Base-by-base conservation (phyloP, 108 stramenopile genomes). In the Nitzschia sp. region DNA sequence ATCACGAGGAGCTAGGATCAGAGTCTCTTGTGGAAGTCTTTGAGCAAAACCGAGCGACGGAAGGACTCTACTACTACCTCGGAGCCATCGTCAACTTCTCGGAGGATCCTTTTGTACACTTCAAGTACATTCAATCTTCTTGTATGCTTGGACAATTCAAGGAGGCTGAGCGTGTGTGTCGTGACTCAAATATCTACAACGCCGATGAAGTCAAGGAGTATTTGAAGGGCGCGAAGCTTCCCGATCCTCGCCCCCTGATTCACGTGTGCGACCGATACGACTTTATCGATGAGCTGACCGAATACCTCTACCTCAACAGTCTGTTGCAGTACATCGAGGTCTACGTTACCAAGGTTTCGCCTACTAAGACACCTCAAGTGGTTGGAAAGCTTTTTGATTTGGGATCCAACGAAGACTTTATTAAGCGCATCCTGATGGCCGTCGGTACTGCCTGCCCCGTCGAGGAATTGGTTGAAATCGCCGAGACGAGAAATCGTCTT, bases 191-290 rank as follows among this genome's bases (percentile, higher is more conserved):
- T 71, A 92, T 99, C 38, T 99, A 99, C 88, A 90, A 96, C 48
- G 86, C 98, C 25, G 95, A 97, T 68, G 94, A 96, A 74, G 98
- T 99, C 61, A 99, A 99, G 94, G 89, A 91, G 53, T 99, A 98
- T 73, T 85, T 99, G 49, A 98, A 98, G 95, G 88, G 96, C 64
- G 96, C 96, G 27, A 98, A 99, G 82, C 95, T 99, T 70, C 95
- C 95, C 25, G 98, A 99, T 81, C 99, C 99, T 32, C 93, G 98
- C 27, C 98, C 98, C 29, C 83, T 99, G 13, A 99, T 99, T 73
- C 98, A 99, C 70, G 99, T 99, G n/a, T 99, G 99, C 73, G 99
- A 99, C 72, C 96, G 98, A 42, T 88, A 85, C 75, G 98, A 96
- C 70, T 99, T 97, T 76, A 89, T 99, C 35, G 98, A 98, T 54